Conservation (phyloP, 2,329 filamentous ascomycete genomes). For the Trichoderma citrinoviride region DNA sequence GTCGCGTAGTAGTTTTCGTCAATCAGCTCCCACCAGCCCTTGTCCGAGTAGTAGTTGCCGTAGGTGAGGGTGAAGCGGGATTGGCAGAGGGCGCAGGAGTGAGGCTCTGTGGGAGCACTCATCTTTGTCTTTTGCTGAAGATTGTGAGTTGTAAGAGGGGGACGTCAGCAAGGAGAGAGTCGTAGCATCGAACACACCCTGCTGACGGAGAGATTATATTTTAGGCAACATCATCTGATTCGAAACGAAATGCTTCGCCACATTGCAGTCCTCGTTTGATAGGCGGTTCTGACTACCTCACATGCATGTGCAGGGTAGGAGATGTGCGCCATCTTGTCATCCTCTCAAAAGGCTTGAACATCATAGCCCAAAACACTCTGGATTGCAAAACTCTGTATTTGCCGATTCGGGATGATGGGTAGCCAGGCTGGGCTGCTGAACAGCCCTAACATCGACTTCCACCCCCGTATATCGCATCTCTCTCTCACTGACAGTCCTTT, state of each 20-base stretch:
- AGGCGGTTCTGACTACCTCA: no score
- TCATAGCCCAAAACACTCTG: no score
- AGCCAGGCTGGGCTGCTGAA: no score
- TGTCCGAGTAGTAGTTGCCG: conserved; percentile 9
- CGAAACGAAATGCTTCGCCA: background rate
- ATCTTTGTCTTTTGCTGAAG: background rate
- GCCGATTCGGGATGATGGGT: no score
- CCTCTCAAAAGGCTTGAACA: no score
- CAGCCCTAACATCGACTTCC: no score
- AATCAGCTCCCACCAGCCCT: conserved; percentile 8
- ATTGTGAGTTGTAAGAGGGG: background rate
- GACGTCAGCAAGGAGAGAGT: background rate
- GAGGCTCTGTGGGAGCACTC: background rate
- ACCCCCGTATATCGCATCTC: no score
- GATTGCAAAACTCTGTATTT: no score
- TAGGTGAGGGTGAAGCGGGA: background rate
- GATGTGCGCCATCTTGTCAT: no score
- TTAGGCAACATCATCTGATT: background rate
- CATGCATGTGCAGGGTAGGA: no score
- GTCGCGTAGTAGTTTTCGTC: conserved; percentile 14
- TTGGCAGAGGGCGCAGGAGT: conserved; percentile 1
- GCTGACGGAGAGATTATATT: background rate
- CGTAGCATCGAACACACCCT: background rate
- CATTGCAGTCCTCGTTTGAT: background rate
- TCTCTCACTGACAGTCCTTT: background rate